A percentile compares a stretch with the other conserved stretches of the same genome.
Conservation (phyloP, 768 basidiomycete species). For the Suillus ampliporus region DNA sequence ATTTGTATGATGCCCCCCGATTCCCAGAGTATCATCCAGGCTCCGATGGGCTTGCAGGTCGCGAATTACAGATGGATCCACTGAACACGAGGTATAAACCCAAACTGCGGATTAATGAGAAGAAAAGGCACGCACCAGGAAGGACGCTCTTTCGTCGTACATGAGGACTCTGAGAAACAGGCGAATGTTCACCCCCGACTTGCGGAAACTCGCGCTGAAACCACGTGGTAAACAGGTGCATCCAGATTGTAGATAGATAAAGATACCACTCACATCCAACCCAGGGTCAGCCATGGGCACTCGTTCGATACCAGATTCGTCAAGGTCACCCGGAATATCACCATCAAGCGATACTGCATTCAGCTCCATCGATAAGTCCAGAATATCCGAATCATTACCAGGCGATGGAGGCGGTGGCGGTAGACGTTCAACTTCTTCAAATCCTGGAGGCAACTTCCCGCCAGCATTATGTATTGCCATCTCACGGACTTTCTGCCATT, state of each 20-base stretch:
- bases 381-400: slow-evolving; percentile 83
- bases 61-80: slow-evolving; percentile 87
- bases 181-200: slow-evolving; percentile 63
- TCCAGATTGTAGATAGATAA: slow-evolving; percentile 17
- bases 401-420: slow-evolving; percentile 81
- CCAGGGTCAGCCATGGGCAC: slow-evolving; percentile 95
- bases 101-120: slow-evolving; percentile 10
- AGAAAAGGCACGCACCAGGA: slow-evolving; percentile 60
- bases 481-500: slow-evolving; percentile 88
- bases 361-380: slow-evolving; percentile 90
- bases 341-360: slow-evolving; percentile 81
- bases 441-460: slow-evolving; percentile 73
- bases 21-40: slow-evolving; percentile 60
- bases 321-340: slow-evolving; percentile 66
- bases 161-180: slow-evolving; percentile 71
- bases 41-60: slow-evolving; percentile 89
- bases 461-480: slow-evolving; percentile 73
- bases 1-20: slow-evolving; percentile 35
- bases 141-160: slow-evolving; percentile 94
- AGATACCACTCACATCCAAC: slow-evolving; percentile 66
- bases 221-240: slow-evolving; percentile 22
- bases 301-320: slow-evolving; percentile 83
- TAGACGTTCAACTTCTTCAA: slow-evolving; percentile 68
- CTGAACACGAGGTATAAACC: slow-evolving; percentile 45
- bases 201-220: slow-evolving; percentile 71